A percentile compares a stretch with the other conserved stretches of the same genome.
Conservation (phyloP, 208 protist genomes). For the Jaenimonas drosophilae region DNA sequence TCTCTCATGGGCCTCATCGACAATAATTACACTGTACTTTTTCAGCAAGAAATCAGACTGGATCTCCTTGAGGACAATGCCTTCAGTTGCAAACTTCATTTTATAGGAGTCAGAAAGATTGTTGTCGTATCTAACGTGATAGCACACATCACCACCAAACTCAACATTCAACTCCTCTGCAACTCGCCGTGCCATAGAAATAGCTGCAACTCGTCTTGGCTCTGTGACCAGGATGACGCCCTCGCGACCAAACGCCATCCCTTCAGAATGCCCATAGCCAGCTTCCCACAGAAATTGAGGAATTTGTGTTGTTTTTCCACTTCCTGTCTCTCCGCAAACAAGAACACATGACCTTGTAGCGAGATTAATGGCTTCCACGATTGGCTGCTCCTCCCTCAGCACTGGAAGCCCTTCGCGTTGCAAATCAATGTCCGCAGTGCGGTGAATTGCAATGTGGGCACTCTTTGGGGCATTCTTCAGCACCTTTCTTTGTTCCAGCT, state of each 20-base stretch:
- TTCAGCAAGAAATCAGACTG: conserved; percentile 92
- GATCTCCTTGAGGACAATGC: conserved; percentile 98
- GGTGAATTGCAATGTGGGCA: conserved; percentile 50
- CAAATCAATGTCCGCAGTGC: conserved; percentile 40
- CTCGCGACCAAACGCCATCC: conserved; percentile 58
- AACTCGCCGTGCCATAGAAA: conserved; percentile 98
- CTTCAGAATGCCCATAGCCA: conserved; percentile 74
- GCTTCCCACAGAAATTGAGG: conserved; percentile 90
- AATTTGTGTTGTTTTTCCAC: conserved; percentile 96
- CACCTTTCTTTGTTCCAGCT: conserved; percentile 23
- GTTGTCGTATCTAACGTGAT: conserved; percentile 98
- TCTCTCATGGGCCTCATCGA: conserved; percentile 98
- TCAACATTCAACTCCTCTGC: conserved; percentile 91
- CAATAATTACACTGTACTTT: conserved; percentile 96
- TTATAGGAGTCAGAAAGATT: conserved; percentile 85
- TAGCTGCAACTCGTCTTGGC: conserved; percentile 98
- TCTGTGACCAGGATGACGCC: conserved; percentile 95
- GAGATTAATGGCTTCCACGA: conserved; percentile 83
- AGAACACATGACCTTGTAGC: conserved; percentile 74
- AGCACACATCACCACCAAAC: conserved; percentile 92
- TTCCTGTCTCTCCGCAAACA: conserved; percentile 97
- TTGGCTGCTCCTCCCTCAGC: conserved; percentile 82
- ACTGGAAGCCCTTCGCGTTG: conserved; percentile 70
- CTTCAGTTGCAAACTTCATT: conserved; percentile 98
- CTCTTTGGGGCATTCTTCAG: conserved; percentile 31